Evolutionary conservation across 345 rosid species (phyloP).

Genomic region (Eucalyptus victrix): DNA sequence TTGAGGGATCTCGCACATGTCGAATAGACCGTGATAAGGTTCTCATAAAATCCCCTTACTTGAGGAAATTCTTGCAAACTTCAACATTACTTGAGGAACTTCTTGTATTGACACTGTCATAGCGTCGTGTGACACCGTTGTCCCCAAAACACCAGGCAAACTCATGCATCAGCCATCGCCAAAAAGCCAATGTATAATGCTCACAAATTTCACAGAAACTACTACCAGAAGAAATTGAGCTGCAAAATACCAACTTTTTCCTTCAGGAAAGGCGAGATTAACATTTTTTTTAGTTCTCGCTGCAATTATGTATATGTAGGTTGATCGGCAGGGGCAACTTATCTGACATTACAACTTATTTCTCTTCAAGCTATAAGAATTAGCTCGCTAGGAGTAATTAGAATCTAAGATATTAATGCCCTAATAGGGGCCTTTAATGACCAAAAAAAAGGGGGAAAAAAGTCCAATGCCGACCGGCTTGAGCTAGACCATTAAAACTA

Average conservation of each 20-base stretch:
- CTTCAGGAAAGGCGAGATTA: not conserved
- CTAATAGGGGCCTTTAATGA: constrained; percentile 17
- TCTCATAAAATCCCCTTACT: not conserved
- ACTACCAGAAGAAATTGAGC: not conserved
- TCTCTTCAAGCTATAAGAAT: not conserved
- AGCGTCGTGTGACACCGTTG: not conserved
- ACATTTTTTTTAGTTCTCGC: not conserved
- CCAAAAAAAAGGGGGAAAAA: not conserved
- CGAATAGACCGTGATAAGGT: not conserved
- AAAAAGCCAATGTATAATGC: not conserved
- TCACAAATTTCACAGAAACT: not conserved
- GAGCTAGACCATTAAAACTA: not conserved
- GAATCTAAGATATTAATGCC: constrained; percentile 8
- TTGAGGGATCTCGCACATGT: not conserved
- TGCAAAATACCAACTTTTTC: not conserved
- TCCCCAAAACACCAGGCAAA: not conserved
- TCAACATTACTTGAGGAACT: not conserved
- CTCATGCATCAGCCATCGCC: not conserved
- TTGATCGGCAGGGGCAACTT: not conserved
- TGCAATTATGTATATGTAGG: not conserved
- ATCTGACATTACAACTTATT: not conserved
- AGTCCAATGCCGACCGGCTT: not conserved
- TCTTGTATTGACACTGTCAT: not conserved
- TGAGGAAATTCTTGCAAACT: not conserved
- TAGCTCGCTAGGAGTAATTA: not conserved